phyloP scores from a whole-genome alignment of 139 green algal genomes.

The Haematococcus lacustris region DNA sequence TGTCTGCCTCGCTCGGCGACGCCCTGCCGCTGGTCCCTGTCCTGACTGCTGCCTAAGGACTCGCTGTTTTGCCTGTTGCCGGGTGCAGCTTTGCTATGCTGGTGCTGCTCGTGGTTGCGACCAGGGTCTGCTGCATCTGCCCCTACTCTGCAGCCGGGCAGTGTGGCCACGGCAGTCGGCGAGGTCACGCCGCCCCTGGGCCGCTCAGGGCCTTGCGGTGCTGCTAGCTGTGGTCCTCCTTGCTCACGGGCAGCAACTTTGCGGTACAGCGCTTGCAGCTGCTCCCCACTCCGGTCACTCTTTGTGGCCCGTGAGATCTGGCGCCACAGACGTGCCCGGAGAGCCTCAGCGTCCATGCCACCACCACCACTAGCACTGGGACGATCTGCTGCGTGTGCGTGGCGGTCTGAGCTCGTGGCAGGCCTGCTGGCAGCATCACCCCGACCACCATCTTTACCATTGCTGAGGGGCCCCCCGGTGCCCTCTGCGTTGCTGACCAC shows the following conservation, averaged over 20 bases:
- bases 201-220: too few relatives aligned
- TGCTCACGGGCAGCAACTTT: background rate
- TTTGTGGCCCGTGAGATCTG: background rate
- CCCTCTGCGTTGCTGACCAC: background rate
- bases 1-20: too few relatives aligned
- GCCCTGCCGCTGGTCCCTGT: too few relatives aligned
- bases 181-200: too few relatives aligned
- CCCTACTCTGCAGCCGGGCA: too few relatives aligned
- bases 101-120: too few relatives aligned
- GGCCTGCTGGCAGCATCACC: background rate
- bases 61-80: too few relatives aligned
- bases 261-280: background rate
- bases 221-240: too few relatives aligned
- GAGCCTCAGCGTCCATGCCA: background rate
- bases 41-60: too few relatives aligned
- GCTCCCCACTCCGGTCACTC: background rate
- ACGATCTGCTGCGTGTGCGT: background rate
- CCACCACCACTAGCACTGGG: background rate
- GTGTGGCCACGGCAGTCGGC: too few relatives aligned
- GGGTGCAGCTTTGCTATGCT: too few relatives aligned
- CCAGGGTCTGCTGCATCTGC: too few relatives aligned
- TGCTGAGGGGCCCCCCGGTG: background rate
- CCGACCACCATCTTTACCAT: background rate
- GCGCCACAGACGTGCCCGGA: background rate
- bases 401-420: background rate